A percentile compares a stretch with the other conserved stretches of the same genome.
Conservation (phyloP, 169 alveolate species). For the Plasmodium coatneyi region DNA sequence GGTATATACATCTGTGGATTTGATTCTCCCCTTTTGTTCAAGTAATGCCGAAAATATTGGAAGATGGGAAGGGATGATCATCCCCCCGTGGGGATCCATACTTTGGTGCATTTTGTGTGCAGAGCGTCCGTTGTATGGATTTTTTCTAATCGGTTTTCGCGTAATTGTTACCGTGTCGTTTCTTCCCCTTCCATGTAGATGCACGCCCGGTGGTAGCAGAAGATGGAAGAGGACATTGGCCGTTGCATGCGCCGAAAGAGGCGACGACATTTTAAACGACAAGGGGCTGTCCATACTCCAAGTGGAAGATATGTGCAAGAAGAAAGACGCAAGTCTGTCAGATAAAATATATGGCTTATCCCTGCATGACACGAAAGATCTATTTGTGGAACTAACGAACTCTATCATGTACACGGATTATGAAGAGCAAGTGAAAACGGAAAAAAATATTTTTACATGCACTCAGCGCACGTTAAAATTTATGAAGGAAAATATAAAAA, state of each 20-base stretch:
- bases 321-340: neutral
- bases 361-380: neutral
- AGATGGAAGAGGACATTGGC: conserved; percentile 6
- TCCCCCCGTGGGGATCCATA: neutral
- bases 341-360: conserved; percentile 2
- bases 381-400: conserved; percentile 1
- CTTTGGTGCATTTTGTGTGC: neutral
- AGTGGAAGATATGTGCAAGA: conserved; percentile 11
- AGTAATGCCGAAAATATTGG: neutral
- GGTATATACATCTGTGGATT: neutral
- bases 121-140: neutral
- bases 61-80: neutral
- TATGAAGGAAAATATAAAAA: conserved; percentile 7
- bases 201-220: neutral
- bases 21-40: neutral
- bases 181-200: neutral
- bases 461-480: neutral
- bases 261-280: neutral
- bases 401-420: neutral
- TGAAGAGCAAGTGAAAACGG: neutral
- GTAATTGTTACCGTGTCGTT: too few relatives aligned
- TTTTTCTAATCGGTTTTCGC: neutral
- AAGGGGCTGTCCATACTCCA: neutral
- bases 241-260: neutral
- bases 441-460: neutral